Conservation (phyloP, 2,329 filamentous ascomycete genomes). For the Exophiala oligosperma region DNA sequence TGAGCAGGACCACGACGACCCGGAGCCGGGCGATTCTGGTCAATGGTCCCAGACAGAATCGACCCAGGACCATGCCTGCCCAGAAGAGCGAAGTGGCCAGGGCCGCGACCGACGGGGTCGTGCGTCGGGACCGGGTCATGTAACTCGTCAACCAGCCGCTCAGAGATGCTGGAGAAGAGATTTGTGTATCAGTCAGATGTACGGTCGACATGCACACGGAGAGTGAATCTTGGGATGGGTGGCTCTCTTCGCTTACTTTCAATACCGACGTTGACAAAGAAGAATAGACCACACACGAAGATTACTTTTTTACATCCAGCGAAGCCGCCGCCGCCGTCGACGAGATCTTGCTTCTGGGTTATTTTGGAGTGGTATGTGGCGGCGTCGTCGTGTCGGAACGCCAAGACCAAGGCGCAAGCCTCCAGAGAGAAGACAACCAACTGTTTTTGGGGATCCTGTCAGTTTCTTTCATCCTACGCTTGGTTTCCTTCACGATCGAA, state of each 20-base stretch:
- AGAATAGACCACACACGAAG: conserved; percentile 46
- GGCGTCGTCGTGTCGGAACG: conserved; percentile 41
- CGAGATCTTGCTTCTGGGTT: background rate
- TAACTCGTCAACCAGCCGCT: conserved; percentile 50
- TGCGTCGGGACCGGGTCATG: conserved; percentile 43
- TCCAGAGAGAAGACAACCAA: conserved; percentile 3
- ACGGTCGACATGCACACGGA: conserved; percentile 1
- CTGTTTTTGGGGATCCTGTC: background rate
- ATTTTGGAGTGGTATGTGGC: conserved; percentile 29
- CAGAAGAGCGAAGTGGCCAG: conserved; percentile 48
- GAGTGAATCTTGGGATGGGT: background rate
- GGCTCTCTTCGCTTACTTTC: conserved; percentile 31
- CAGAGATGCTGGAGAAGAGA: conserved; percentile 34
- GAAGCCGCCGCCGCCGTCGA: conserved; percentile 13
- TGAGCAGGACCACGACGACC: background rate
- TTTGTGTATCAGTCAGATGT: background rate
- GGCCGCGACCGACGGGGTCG: conserved; percentile 39
- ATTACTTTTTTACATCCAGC: conserved; percentile 31
- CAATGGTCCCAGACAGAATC: conserved; percentile 36
- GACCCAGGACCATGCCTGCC: conserved; percentile 45
- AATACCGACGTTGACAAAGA: conserved; percentile 47
- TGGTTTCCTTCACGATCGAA: background rate
- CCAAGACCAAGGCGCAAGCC: conserved; percentile 31
- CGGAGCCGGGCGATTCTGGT: conserved; percentile 34
- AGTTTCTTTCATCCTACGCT: background rate